Evolutionary conservation across 2,329 filamentous ascomycete species (phyloP), one percentile per base, ranked within the genome.

Genomic region (Rhynchosporium agropyri): DNA sequence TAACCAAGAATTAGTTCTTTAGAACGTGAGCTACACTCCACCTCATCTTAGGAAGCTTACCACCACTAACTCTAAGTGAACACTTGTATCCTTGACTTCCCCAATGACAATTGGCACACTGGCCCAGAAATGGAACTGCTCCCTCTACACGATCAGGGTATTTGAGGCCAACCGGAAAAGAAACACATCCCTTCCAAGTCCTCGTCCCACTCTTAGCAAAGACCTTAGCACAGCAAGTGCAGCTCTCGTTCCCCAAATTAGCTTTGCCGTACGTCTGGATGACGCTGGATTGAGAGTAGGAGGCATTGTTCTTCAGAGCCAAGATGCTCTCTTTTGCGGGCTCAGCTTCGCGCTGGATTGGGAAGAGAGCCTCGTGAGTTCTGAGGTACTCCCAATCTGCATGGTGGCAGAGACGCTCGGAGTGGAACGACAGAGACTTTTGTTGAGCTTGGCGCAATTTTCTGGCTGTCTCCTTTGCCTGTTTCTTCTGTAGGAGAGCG

Each of bases 31-130:
- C 33, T 10, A 6, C 9, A 6, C 33, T 6, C 26, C 6, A n/a
- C 26, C 49, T 20, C n/a, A 12, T 2, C 6, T 28, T n/a, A 20
- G 10, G n/a, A 46, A 28, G 38, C 49, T 53, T 26, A 53, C 49
- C 31, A 12, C 49, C 33, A n/a, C 49, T 31, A 12, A 53, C 33
- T 26, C 49, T 13, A 26, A 53, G 4, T 15, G 49, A 53, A n/a
- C 49, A 53, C n/a, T 53, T 53, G 31, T 33, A 53, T 10, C 49
- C 49, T n/a, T 53, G 49, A 38, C 49, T 26, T 10, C 49, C 49
- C 49, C 49, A 53, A 38, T 53, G 49, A 53, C 31, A 53, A n/a
- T 53, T 53, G 15, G 49, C 49, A 38, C 49, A 53, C 49, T 53
- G 49, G 29, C 31, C 49, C 5, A n/a, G 15, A n/a, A 53, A 53